Conservation (phyloP, 2,329 filamentous ascomycete genomes). For the Dactylonectria estremocensis region DNA sequence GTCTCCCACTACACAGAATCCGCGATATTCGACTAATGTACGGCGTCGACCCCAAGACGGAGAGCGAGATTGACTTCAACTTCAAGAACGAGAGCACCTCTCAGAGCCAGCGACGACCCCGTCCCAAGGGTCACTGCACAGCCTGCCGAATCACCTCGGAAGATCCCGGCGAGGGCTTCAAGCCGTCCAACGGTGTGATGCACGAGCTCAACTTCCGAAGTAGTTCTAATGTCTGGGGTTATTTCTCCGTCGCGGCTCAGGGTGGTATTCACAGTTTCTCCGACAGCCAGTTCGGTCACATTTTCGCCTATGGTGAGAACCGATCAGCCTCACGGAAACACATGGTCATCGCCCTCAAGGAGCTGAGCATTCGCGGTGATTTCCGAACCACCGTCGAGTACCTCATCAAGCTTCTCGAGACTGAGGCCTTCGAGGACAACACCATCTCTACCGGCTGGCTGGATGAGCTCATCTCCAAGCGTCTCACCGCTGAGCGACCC, state of each 20-base stretch:
- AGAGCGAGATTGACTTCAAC: conserved; percentile 94
- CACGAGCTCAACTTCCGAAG: conserved; percentile 99
- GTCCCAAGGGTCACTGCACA: conserved; percentile 96
- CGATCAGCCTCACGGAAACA: conserved; percentile 96
- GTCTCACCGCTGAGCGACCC: conserved; percentile 94
- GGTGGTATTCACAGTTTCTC: conserved; percentile 99
- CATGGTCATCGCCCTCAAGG: conserved; percentile 99
- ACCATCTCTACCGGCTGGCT: conserved; percentile 99
- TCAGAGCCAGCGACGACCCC: conserved; percentile 88
- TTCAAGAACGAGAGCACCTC: conserved; percentile 90
- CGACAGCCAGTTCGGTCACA: conserved; percentile 98
- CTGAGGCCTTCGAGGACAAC: conserved; percentile 98
- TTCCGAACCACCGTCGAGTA: conserved; percentile 99
- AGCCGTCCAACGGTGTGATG: conserved; percentile 98
- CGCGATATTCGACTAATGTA: conserved; percentile 97
- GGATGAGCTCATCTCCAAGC: conserved; percentile 98
- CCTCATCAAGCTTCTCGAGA: conserved; percentile 98
- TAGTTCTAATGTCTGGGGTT: conserved; percentile 99
- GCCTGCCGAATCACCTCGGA: conserved; percentile 99
- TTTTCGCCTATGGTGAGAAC: conserved; percentile 99
- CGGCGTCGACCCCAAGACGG: conserved; percentile 90
- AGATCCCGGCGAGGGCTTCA: conserved; percentile 99
- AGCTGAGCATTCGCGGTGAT: conserved; percentile 99
- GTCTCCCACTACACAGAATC: conserved; percentile 94
- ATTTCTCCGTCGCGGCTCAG: conserved; percentile 97